Evolutionary conservation across 371 early-diverging fungal species (phyloP).

Genomic region (Lichtheimia corymbifera): DNA sequence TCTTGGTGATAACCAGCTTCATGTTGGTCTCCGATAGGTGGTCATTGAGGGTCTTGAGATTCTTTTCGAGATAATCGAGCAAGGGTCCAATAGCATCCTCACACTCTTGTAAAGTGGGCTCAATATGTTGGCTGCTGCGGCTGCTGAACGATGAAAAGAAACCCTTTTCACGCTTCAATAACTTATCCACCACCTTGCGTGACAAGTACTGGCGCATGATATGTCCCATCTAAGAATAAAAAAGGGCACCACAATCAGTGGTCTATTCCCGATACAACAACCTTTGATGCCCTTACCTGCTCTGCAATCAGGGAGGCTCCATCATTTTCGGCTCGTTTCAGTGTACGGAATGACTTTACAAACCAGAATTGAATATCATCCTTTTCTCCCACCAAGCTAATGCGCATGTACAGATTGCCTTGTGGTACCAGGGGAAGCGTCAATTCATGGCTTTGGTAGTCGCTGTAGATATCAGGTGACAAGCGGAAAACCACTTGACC

Average conservation of each 20-base stretch:
- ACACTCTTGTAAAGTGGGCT: conserved; percentile 65
- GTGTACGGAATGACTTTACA: conserved; percentile 75
- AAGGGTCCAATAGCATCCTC: conserved; percentile 75
- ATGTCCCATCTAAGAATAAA: conserved; percentile 49
- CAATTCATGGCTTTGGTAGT: conserved; percentile 80
- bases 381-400: conserved; percentile 88
- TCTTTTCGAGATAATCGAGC: conserved; percentile 85
- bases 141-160: conserved; percentile 43
- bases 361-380: conserved; percentile 94
- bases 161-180: conserved; percentile 42
- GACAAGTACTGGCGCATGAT: conserved; percentile 64
- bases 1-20: conserved; percentile 73
- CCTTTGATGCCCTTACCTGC: conserved; percentile 49
- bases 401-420: conserved; percentile 79
- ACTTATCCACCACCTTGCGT: conserved; percentile 33
- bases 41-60: conserved; percentile 75
- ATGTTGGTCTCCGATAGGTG: conserved; percentile 77
- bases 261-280: conserved; percentile 14
- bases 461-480: conserved; percentile 58
- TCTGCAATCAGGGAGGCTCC: conserved; percentile 74
- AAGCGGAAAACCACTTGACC: conserved; percentile 68
- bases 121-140: conserved; percentile 23
- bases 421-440: conserved; percentile 83
- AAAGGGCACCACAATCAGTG: background rate
- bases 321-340: conserved; percentile 73